Evolutionary conservation across 2,329 filamentous ascomycete species (phyloP), one percentile per base, ranked within the genome.

Genomic region (Ilyonectria destructans): DNA sequence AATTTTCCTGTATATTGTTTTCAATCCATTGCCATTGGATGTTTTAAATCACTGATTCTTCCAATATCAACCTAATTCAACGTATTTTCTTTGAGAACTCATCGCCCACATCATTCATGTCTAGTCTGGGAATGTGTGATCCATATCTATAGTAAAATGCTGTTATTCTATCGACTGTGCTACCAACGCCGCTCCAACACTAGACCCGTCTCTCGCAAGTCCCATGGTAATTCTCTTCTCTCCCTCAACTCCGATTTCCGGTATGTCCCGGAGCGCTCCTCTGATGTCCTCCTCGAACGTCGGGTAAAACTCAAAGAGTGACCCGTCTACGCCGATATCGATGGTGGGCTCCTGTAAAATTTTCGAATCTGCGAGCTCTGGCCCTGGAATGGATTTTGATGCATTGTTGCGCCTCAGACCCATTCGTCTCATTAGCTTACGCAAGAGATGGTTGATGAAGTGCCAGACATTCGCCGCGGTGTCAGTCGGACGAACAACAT

Each of bases 251-350:
- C 61, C 60, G 21, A 68, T 60, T 15, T 63, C 60, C 3, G 60
- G 40, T 19, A 61, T 37, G 8, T 91, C 89, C 23, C 88, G 82
- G 61, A 93, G 80, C 12, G 91, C 90, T 74, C 89, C 86, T 12
- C 91, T 84, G 46, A 93, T 85, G 71, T 91, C 86, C 26, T 85
- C 85, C 75, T 93, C 90, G 72, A 93, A 94, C 54, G 86, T 86
- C 6, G 92, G 91, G 75, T 93, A 93, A 78, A 91, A 92, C 76
- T 94, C 92, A 2, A 93, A 90, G 54, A 94, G 80, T 67, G 88
- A 91, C 46, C 92, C 92, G 74, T 94, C 92, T 5, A 93, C 91
- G 68, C 92, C 92, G 62, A 94, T 85, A 72, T 93, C 92, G 43
- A 83, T 77, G 5, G 90, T 85, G 10, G 19, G 8, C 13, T 65